These are phyloP conservation scores for Spinacia oleracea DNA, from an alignment of 179 eudicot genomes.

Conservation along the genomic window DNA sequence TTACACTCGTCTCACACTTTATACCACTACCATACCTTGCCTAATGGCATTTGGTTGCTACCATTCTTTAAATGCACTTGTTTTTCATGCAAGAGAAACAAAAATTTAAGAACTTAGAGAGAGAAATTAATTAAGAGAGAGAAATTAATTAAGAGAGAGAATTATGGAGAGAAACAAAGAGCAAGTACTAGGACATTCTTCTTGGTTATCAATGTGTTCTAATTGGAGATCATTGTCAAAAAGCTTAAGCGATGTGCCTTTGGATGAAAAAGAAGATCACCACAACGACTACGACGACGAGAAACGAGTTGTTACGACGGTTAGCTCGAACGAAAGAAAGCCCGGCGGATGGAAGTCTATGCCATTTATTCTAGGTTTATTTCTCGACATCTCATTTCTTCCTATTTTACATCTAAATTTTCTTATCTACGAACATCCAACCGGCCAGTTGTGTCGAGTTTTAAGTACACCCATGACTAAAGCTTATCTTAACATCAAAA, in stretches of 20 bases:
- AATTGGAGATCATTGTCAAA: neutral
- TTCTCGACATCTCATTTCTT: slow-evolving; percentile 1
- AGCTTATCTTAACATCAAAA: too few species aligned
- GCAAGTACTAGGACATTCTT: slow-evolving; percentile 16
- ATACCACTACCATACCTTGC: neutral
- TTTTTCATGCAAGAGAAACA: neutral
- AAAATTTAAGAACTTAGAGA: neutral
- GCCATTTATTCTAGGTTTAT: slow-evolving; percentile 62
- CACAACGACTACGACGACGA: neutral
- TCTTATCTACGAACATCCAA: too few species aligned
- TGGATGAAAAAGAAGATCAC: neutral
- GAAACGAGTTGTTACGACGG: neutral
- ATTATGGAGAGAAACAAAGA: slow-evolving; percentile 14
- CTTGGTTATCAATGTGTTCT: slow-evolving; percentile 16
- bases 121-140: too few species aligned
- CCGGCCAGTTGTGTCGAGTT: neutral
- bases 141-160: too few species aligned
- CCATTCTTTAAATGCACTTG: neutral
- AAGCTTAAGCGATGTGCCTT: neutral
- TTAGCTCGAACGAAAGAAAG: slow-evolving; percentile 27
- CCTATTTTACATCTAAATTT: too few species aligned
- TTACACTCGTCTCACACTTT: neutral
- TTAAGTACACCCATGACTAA: neutral
- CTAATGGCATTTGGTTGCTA: neutral
- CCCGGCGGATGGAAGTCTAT: slow-evolving; percentile 74